phyloP scores from a whole-genome alignment of 257 asterid species.

The Lavandula angustifolia region DNA sequence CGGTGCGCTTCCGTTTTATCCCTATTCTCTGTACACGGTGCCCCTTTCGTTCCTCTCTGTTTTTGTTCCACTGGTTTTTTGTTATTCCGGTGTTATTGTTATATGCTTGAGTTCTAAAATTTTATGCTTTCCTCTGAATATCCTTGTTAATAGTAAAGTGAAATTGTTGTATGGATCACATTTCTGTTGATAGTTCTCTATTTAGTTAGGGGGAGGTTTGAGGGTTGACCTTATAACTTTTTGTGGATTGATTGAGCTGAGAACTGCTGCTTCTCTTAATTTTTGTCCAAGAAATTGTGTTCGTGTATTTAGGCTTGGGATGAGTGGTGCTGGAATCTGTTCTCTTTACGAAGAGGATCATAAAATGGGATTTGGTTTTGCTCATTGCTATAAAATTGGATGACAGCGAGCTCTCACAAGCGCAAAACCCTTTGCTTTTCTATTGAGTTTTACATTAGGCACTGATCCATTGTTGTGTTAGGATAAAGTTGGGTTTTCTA shows the following conservation, averaged over 20 bases:
- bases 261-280: background rate
- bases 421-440: background rate
- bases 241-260: constrained; percentile 18
- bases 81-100: too few relatives aligned
- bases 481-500: too few relatives aligned
- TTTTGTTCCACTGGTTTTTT: too few relatives aligned
- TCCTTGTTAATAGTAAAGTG: background rate
- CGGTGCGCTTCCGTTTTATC: constrained; percentile 24
- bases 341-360: background rate
- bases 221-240: constrained; percentile 21
- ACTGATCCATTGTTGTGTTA: too few relatives aligned
- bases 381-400: background rate
- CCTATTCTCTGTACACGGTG: background rate
- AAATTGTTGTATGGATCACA: background rate
- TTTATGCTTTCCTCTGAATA: background rate
- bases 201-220: constrained; percentile 6
- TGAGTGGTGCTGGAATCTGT: background rate
- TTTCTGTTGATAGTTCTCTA: background rate
- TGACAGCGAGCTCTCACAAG: background rate
- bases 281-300: background rate
- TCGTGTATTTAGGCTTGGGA: background rate
- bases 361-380: background rate
- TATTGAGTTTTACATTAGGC: background rate
- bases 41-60: background rate
- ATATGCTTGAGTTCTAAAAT: background rate